Conservation (phyloP, 202 grass and related monocot species). For the Saccharum hybrid region DNA sequence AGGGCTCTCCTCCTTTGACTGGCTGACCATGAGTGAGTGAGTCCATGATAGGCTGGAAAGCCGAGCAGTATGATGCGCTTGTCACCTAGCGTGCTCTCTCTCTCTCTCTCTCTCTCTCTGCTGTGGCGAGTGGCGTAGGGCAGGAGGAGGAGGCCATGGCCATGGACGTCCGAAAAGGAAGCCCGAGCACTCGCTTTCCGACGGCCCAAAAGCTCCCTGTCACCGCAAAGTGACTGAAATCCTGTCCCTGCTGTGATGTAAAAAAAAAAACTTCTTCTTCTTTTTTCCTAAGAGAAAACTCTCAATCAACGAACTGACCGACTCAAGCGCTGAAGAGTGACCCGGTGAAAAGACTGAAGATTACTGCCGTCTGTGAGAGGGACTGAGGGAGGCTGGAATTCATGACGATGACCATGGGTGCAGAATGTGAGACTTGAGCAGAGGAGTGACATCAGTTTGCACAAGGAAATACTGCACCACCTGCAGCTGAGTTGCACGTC, state of each 20-base stretch:
- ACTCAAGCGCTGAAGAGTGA: background rate
- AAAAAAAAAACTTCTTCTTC: background rate
- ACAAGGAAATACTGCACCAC: background rate
- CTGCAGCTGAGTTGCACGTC: background rate
- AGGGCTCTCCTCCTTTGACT: background rate
- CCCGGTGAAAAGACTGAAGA: background rate
- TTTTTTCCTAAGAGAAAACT: background rate
- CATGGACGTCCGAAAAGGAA: constrained; percentile 24
- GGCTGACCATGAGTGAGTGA: constrained; percentile 10
- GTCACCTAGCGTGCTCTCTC: constrained; percentile 37
- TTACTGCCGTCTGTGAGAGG: background rate
- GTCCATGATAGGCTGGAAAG: constrained; percentile 48
- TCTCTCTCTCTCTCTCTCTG: too few relatives aligned
- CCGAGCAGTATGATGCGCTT: constrained; percentile 48
- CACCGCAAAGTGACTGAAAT: constrained; percentile 31
- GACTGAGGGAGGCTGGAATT: background rate
- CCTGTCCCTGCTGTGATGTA: background rate
- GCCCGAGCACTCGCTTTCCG: constrained; percentile 17
- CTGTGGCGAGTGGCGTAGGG: background rate
- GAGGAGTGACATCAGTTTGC: background rate
- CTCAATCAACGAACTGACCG: background rate
- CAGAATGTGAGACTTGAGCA: background rate
- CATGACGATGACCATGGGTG: background rate
- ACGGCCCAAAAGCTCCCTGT: constrained; percentile 17
- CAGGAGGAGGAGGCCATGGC: constrained; percentile 19